Base-by-base conservation (phyloP, 257 asterid genomes). In the Plantago elongata region DNA sequence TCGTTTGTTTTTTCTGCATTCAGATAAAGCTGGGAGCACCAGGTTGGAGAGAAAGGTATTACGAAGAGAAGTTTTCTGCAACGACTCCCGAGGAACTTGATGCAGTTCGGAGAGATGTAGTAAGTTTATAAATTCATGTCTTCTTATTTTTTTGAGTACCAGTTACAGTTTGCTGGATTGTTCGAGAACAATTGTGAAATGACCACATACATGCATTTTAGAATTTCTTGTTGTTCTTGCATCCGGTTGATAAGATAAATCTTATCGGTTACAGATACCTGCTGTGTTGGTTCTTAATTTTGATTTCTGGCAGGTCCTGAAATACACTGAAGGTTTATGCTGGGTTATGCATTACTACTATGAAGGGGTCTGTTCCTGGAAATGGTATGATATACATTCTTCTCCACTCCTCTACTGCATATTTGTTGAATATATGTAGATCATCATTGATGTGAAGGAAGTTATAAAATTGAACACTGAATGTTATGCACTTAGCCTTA, bases 321-420 rank as follows among this genome's bases (percentile, higher is more conserved):
- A 79, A 77, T 92, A 92, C 78, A 78, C 88, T 5, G 97, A 92
- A 80, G 99, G 99, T 49, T 58, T 92, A 69, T 92, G 99, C 70
- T 89, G 99, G 99, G 99, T 92, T 68, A 86, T 92, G 97, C 97
- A 82, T 75, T 89, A 89, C 72, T 92, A 89, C 67, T 92, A 89
- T 45, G 99, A 92, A 85, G 99, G 99, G 37, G 97, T 89, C 73
- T 83, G 97, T 71, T 92, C 99, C 62, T 89, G 97, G 99, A 86
- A 84, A 57, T 92, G 99, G 99, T 77, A 86, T 62, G 63, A 62
- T 64, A 56, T 22, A 22, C n/a, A 2, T 22, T 22, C 27, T 22
- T 22, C 2, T 22, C 2, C 2, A 22, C 27, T 22, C 3, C 15
- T 4, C 4, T 51, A 5, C 57, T 10, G 27, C 27, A 22, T 51